Evolutionary conservation across 2,329 filamentous ascomycete species (phyloP), one percentile per base, ranked within the genome.

Genomic region (Samsoniella hepiali): DNA sequence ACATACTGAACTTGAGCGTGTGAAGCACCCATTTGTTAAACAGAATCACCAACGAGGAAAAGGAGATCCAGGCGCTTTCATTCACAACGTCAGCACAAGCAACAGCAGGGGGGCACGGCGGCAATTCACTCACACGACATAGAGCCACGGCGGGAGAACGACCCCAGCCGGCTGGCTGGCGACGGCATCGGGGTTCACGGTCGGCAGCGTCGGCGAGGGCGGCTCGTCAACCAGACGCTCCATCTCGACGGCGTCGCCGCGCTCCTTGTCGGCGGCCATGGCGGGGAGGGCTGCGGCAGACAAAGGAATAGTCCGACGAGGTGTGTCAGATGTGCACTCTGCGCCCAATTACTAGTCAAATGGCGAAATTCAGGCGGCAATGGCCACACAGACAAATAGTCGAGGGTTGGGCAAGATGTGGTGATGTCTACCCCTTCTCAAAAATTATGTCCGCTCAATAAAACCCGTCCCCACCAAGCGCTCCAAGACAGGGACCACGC

Each of bases 11-110:
- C 62, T 89, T 82, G 65, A 87, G 83, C 38, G 87, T 91, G 71
- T 91, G 86, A 63, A 96, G 83, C 71, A 97, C 91, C 85, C 90
- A 94, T 85, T 97, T 97, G 86, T 97, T 96, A 88, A 96, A 96
- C 66, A 96, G 81, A 75, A 96, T 96, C 73, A 96, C 91, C 71
- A 88, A 89, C 53, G 91, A 95, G 74, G 91, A 94, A 73, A 96
- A 81, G 63, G 87, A 80, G 73, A 97, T 96, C 93, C 93, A 97
- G 29, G 60, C 51, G 42, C 60, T 63, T 22, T n/a, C 13, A 57
- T n/a, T n/a, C 44, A 22, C 32, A 1, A 40, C 11, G 51, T 62
- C 34, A 63, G 51, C 42, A 36, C 5, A 6, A 42, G 5, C 31
- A 53, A 36, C 17, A 29, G 56, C 40, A 27, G 11, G 5, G 38